phyloP scores from a whole-genome alignment of 306 rosid genomes.

The Pachyrhizus erosus region DNA sequence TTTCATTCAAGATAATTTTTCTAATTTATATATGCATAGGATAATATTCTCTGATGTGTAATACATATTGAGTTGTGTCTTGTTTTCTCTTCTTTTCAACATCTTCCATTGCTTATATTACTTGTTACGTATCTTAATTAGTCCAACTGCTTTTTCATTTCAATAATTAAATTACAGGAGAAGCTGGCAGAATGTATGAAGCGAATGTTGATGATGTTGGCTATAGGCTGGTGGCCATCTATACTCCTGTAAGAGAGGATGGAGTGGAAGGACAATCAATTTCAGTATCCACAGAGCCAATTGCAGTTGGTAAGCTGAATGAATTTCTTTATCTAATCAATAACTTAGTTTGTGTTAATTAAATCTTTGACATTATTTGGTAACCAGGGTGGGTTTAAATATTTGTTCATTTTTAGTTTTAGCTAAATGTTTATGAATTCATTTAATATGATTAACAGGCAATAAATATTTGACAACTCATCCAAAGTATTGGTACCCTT shows the following conservation, averaged over 20 bases:
- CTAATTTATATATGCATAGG: neutral
- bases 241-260: slow-evolving; percentile 96
- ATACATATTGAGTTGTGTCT: neutral
- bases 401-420: neutral
- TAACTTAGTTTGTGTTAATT: neutral
- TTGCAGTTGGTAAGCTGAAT: slow-evolving; percentile 81
- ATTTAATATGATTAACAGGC: neutral
- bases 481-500: neutral
- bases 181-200: slow-evolving; percentile 90
- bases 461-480: neutral
- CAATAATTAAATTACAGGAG: slow-evolving; percentile 66
- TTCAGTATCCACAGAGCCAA: slow-evolving; percentile 95
- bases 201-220: slow-evolving; percentile 98
- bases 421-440: neutral
- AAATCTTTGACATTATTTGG: slow-evolving; percentile 23
- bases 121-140: slow-evolving; percentile 8
- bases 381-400: slow-evolving; percentile 11
- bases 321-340: slow-evolving; percentile 7
- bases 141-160: slow-evolving; percentile 23
- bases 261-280: slow-evolving; percentile 91
- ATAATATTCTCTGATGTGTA: neutral
- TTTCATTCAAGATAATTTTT: neutral
- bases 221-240: slow-evolving; percentile 89
- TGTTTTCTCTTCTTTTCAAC: neutral
- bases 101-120: neutral